Conservation (phyloP, 164 flowering plant genomes). For the Cinnamomum chago region DNA sequence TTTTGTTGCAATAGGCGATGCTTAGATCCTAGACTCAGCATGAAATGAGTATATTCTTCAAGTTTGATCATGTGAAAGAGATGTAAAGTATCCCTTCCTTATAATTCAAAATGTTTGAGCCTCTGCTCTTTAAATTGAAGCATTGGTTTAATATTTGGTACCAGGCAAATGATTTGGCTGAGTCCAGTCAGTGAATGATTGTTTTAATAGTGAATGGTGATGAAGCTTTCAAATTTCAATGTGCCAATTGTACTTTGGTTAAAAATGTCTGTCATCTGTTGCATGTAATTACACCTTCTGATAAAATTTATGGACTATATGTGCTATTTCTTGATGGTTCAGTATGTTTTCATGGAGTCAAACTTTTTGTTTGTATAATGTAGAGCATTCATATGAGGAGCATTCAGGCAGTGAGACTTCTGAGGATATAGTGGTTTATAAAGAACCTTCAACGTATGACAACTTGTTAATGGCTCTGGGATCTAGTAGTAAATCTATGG, state of each 20-base stretch:
- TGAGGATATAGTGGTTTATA: conserved; percentile 20
- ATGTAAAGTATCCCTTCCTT: neutral
- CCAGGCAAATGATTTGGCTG: too few relatives aligned
- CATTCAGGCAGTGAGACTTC: conserved; percentile 14
- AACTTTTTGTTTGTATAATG: neutral
- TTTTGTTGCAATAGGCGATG: neutral
- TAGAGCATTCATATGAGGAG: conserved; percentile 32
- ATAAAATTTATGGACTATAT: neutral
- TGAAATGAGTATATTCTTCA: neutral
- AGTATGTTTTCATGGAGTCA: neutral
- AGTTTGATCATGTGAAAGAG: neutral
- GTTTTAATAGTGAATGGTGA: too few relatives aligned
- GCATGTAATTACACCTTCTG: neutral
- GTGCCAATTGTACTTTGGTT: neutral
- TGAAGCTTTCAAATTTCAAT: neutral
- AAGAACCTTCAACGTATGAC: conserved; percentile 44
- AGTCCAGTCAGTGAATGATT: too few relatives aligned
- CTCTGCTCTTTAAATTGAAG: neutral
- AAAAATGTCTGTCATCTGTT: neutral
- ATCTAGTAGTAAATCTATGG: conserved; percentile 33
- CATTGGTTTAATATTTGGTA: neutral
- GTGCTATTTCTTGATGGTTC: neutral
- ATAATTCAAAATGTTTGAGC: neutral
- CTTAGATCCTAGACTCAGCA: neutral
- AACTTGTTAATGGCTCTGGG: conserved; percentile 33